Evolutionary conservation across 2,329 filamentous ascomycete species (phyloP).

Genomic region (Anthostomella pinea): DNA sequence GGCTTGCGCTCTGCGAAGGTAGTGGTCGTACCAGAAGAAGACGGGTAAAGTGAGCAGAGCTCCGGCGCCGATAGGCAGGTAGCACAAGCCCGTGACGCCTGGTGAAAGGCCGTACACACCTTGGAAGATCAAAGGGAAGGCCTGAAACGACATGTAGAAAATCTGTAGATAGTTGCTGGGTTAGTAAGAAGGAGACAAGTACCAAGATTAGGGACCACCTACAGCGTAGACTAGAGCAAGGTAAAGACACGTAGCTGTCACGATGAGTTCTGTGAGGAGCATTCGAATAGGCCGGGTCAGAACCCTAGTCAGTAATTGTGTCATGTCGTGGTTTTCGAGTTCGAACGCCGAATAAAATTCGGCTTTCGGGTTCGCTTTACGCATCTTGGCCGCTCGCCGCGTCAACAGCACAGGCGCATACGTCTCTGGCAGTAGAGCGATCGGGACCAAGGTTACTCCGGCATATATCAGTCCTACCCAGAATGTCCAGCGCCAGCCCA

Average conservation of each 20-base stretch:
- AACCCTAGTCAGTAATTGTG: conserved; percentile 64
- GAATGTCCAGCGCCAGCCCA: conserved; percentile 69
- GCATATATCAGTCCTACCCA: conserved; percentile 70
- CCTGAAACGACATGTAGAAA: conserved; percentile 72
- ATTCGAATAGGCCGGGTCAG: conserved; percentile 70
- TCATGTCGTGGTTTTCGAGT: conserved; percentile 55
- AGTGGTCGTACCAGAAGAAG: conserved; percentile 63
- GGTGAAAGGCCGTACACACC: conserved; percentile 60
- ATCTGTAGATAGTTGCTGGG: conserved; percentile 29
- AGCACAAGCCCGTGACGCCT: conserved; percentile 64
- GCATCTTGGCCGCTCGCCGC: conserved; percentile 53
- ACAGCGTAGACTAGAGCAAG: conserved; percentile 64
- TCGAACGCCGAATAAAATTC: conserved; percentile 60
- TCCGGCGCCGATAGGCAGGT: conserved; percentile 66
- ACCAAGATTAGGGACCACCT: conserved; percentile 1
- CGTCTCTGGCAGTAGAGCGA: conserved; percentile 65
- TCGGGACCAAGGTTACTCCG: conserved; percentile 55
- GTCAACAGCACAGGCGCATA: conserved; percentile 58
- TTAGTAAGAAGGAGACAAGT: conserved; percentile 2
- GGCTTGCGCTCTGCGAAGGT: conserved; percentile 51
- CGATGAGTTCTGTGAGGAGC: conserved; percentile 69
- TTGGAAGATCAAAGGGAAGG: conserved; percentile 69
- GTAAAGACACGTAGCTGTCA: conserved; percentile 67
- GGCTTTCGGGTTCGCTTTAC: conserved; percentile 50
- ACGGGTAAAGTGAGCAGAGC: conserved; percentile 55